Evolutionary conservation across 164 flowering plant genomes (phyloP).

Genomic region (Aristolochia fimbriata): DNA sequence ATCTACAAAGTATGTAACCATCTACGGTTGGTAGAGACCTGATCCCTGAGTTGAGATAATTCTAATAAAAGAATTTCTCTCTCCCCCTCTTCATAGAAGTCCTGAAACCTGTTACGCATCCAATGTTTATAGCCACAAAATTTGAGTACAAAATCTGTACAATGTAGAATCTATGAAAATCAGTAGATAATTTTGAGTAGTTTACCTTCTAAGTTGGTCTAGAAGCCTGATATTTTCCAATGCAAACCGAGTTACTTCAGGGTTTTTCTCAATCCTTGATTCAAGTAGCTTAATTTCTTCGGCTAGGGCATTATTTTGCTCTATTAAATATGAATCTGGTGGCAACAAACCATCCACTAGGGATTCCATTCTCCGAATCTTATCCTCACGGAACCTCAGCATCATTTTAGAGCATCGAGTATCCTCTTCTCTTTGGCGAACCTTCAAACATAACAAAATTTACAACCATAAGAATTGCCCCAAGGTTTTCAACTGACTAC

Average conservation of each 20-base stretch:
- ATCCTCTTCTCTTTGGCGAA: slow-evolving; percentile 95
- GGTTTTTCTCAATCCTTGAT: slow-evolving; percentile 69
- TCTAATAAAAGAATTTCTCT: slow-evolving; percentile 66
- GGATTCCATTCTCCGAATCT: slow-evolving; percentile 88
- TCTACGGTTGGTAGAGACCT: slow-evolving; percentile 30
- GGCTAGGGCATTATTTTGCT: slow-evolving; percentile 58
- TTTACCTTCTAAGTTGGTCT: slow-evolving; percentile 80
- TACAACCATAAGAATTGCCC: background rate
- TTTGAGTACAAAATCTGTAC: background rate
- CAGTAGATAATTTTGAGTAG: background rate
- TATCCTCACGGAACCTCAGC: slow-evolving; percentile 89
- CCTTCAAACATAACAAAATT: slow-evolving; percentile 29
- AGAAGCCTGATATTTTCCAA: slow-evolving; percentile 85
- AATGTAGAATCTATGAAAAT: background rate
- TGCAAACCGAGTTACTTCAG: slow-evolving; percentile 98
- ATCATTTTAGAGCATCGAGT: slow-evolving; percentile 75
- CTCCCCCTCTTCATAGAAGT: slow-evolving; percentile 95
- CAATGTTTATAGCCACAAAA: background rate
- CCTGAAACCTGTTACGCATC: slow-evolving; percentile 55
- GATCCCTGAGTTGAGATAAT: slow-evolving; percentile 63
- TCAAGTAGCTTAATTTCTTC: slow-evolving; percentile 71
- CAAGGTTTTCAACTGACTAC: background rate
- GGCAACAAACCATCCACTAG: slow-evolving; percentile 45
- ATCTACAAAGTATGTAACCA: no score
- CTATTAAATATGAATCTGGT: slow-evolving; percentile 49